Evolutionary conservation across 768 basidiomycete species (phyloP), one percentile per base, ranked within the genome.

Genomic region (Cystofilobasidium bisporidii): DNA sequence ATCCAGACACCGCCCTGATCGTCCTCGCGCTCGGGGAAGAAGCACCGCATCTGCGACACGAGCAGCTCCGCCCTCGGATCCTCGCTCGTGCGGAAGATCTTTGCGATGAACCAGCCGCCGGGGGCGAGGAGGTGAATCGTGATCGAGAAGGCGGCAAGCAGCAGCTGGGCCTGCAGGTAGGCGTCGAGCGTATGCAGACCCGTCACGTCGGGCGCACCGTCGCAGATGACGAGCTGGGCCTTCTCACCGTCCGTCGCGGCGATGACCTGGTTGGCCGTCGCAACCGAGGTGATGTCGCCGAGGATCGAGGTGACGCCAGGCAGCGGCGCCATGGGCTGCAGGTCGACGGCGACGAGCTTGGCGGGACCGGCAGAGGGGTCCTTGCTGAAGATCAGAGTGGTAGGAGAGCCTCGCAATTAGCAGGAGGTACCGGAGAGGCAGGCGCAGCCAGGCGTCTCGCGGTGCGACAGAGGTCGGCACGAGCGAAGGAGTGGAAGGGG

Each of bases 121-220:
- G 78, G 77, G 1, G 78, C 74, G 15, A 81, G 75, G 22, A 79
- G 75, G 9, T 77, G 77, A 8, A 80, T 72, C 1, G 80, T 77
- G 20, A 81, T 77, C 24, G 78, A 78, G 38, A 79, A 72, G 8
- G 79, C 79, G 9, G 80, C 79, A 14, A 81, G 74, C 17, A 81
- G 73, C 0, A 81, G 74, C 64, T 80, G 79, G 9, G 77, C 76
- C 66, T 81, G 80, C 5, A 81, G 77, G 69, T 79, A 79, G 20
- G 78, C 79, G 70, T 81, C 80, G n/a, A 81, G 72, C 65, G 79
- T 79, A 69, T 81, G 80, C 1, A 81, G 75, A 33, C 80, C 80
- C 10, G 80, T 80, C 20, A 81, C 80, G 70, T 81, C 80, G 18
- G 80, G 80, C 18, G 80, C 80, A 11, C 80, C 80, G 65, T 81